Base-by-base conservation (phyloP, 495 filamentous ascomycete genomes). In the Tirmania nivea region DNA sequence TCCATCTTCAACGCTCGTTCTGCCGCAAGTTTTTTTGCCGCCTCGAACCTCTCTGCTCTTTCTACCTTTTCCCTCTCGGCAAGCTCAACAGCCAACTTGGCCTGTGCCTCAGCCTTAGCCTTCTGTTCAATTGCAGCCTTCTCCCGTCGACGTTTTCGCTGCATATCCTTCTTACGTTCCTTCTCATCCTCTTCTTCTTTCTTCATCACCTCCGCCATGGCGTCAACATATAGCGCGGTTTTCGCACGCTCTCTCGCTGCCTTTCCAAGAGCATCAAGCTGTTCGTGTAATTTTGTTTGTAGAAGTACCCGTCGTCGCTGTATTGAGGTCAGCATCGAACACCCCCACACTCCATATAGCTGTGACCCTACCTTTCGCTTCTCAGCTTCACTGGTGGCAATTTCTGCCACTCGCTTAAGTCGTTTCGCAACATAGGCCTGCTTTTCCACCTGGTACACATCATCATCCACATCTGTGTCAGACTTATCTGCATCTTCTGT, bases 81-180 rank as follows among this genome's bases (percentile, higher is more conserved):
- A 35, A 86, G 80, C 63, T 94, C 84, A 57, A 80, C 73, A 0
- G 84, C 80, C 45, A 73, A 73, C 52, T 78, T 75, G 1, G 87
- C 86, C 52, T 81, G 80, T 50, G 78, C 73, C 49, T 92, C 71
- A 5, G 86, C 86, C 55, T 88, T 80, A 10, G 80, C 72, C 57
- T 89, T 84, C 68, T 93, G 89, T 60, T 87, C 80, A 61, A 84
- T 77, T 64, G 94, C 81, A 10, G 90, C 93, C 69, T 94, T 94
- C 65, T 97, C 90, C 17, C 90, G 78, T n/a, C 90, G 80, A 21
- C 90, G 79, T 69, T 95, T 96, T 21, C 92, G 81, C 63, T 99
- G 90, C 83, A 95, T 94, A 57, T 96, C 90, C 70, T 99, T 99
- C 74, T 99, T 99, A 31, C 92, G 85, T 68, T 96, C 92, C 66